Conservation (phyloP, 2,329 filamentous ascomycete species). For the Aspergillus sp. region DNA sequence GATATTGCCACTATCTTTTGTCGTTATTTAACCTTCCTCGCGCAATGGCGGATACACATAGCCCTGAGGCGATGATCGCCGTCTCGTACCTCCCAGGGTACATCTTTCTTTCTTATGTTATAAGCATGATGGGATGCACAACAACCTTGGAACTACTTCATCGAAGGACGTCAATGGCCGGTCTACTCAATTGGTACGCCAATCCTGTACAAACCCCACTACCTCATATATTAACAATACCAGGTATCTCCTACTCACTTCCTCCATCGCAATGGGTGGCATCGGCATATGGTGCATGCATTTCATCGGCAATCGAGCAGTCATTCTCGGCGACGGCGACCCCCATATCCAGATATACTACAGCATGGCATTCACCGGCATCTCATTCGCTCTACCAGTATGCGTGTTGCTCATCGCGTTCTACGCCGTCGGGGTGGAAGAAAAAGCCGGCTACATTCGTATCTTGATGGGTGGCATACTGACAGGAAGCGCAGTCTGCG, state of each 20-base stretch:
- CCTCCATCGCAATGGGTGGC: conserved; percentile 68
- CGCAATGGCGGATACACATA: conserved; percentile 15
- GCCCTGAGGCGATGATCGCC: conserved; percentile 3
- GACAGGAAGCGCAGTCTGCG: conserved; percentile 70
- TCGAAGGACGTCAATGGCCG: conserved; percentile 64
- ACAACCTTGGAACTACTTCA: conserved; percentile 81
- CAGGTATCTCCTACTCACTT: conserved; percentile 59
- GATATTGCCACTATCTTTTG: not conserved
- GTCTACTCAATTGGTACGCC: conserved; percentile 64
- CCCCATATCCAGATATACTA: conserved; percentile 67
- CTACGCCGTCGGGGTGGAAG: conserved; percentile 59
- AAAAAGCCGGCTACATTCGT: conserved; percentile 54
- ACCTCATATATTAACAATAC: conserved; percentile 1
- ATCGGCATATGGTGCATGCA: conserved; percentile 77
- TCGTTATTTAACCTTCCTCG: not conserved
- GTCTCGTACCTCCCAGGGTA: conserved; percentile 52
- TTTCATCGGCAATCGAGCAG: conserved; percentile 77
- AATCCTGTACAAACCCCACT: not conserved
- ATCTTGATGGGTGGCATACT: conserved; percentile 61
- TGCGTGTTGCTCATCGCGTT: conserved; percentile 70
- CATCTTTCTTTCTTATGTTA: conserved; percentile 62
- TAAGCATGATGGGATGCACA: conserved; percentile 70
- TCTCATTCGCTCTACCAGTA: conserved; percentile 78
- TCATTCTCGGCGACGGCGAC: conserved; percentile 62
- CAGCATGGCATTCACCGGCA: conserved; percentile 63